These are phyloP conservation scores for Talaromyces sp. DNA, from an alignment of 2,329 filamentous ascomycete genomes.

Conservation along the genomic window DNA sequence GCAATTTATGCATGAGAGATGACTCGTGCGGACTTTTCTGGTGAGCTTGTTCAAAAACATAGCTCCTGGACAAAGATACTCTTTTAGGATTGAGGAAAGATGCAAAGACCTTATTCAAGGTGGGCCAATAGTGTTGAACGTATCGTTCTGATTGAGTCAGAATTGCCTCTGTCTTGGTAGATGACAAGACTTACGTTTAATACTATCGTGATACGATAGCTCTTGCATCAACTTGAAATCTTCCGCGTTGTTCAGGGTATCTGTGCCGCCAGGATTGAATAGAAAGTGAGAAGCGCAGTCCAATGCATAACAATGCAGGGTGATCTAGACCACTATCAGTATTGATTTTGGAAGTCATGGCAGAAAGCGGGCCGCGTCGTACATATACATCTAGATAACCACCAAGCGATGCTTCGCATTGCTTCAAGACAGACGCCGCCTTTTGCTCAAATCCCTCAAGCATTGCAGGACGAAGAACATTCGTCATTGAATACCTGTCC, in stretches of 20 bases:
- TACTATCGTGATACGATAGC: constrained; percentile 63
- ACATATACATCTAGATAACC: constrained; percentile 61
- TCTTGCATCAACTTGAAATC: constrained; percentile 66
- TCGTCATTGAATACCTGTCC: constrained; percentile 66
- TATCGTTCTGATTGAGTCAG: constrained; percentile 11
- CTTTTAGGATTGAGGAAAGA: constrained; percentile 9
- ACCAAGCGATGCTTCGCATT: constrained; percentile 47
- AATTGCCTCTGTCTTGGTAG: not conserved
- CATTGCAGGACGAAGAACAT: constrained; percentile 56
- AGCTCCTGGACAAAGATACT: not conserved
- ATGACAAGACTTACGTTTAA: constrained; percentile 53
- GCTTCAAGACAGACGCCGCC: constrained; percentile 53
- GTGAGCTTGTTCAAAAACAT: constrained; percentile 12
- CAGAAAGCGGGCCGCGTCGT: not conserved
- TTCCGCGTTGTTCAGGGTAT: constrained; percentile 53
- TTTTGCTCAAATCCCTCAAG: constrained; percentile 57
- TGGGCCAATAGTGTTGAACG: constrained; percentile 41
- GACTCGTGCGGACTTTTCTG: constrained; percentile 47
- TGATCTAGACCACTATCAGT: constrained; percentile 26
- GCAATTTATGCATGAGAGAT: constrained; percentile 40
- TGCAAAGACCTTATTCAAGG: constrained; percentile 1
- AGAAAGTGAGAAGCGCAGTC: constrained; percentile 67
- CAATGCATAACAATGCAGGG: constrained; percentile 64
- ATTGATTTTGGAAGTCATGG: not conserved
- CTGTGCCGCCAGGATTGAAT: constrained; percentile 63